Evolutionary conservation across 1,284 basidiomycete species (phyloP).

Genomic region (Ceratobasidium sp.): DNA sequence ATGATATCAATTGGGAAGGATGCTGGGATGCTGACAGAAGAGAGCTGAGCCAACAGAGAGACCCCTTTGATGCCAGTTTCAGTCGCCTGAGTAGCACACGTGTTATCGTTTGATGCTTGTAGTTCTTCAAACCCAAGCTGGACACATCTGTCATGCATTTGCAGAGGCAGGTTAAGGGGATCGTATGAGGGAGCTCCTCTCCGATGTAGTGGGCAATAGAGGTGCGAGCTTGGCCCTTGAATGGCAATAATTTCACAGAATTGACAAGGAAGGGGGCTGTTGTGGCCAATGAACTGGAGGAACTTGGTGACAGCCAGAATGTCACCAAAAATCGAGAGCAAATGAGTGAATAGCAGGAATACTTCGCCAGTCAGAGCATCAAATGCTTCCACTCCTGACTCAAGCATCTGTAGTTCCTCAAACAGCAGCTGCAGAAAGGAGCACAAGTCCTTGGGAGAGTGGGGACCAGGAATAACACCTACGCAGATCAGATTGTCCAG

Average conservation of each 20-base stretch:
- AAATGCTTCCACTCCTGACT: background rate
- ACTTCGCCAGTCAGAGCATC: background rate
- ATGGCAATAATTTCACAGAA: slow-evolving; percentile 36
- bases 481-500: slow-evolving; percentile 37
- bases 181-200: background rate
- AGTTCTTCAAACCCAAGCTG: background rate
- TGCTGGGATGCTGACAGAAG: slow-evolving; percentile 11
- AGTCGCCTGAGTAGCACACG: background rate
- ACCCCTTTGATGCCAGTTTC: slow-evolving; percentile 18
- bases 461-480: slow-evolving; percentile 40
- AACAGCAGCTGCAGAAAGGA: slow-evolving; percentile 42
- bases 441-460: slow-evolving; percentile 17
- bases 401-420: slow-evolving; percentile 36
- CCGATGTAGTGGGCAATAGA: slow-evolving; percentile 40
- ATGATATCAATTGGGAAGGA: slow-evolving; percentile 30
- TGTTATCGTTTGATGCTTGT: background rate
- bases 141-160: slow-evolving; percentile 31
- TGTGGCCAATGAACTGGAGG: slow-evolving; percentile 40
- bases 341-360: slow-evolving; percentile 41
- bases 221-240: background rate
- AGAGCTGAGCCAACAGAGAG: background rate
- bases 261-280: slow-evolving; percentile 37
- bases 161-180: slow-evolving; percentile 28
- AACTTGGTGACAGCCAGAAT: slow-evolving; percentile 43
- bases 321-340: slow-evolving; percentile 42